Evolutionary conservation across 2,329 filamentous ascomycete genomes (phyloP), one percentile per base, ranked within the genome.

Genomic region (Aspergillus quadricinctus): DNA sequence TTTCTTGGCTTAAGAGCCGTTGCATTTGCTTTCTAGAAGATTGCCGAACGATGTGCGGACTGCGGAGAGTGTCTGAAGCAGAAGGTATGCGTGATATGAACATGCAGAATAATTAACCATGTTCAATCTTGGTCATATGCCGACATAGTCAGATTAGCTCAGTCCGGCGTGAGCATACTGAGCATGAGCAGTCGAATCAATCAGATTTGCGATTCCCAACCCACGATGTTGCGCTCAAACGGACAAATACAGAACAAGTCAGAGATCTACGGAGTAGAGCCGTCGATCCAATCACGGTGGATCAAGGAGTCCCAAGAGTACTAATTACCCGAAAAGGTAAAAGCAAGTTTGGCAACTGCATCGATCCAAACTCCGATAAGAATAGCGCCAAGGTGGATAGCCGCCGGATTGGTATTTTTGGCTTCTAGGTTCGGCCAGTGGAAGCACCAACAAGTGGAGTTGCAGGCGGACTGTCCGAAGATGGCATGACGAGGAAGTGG

Each of bases 271-370:
- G 10, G 10, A 11, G 10, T 37, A 37, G 11, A 23, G 19, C 10
- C 19, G 41, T 23, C 19, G 41, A 45, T 49, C 58, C 56, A 62
- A 57, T 56, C 40, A 54, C 14, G 28, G 17, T 21, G 3, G n/a
- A 14, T 37, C 31, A 10, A 37, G n/a, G 4, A 19, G 23, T 14
- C 10, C 57, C 59, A 62, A 65, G 61, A 60, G 46, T 50, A 43
- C 53, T 48, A 52, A 31, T 57, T 62, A 48, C 62, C 60, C 53
- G 46, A 65, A 64, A 54, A 19, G 53, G 64, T 50, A 64, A 66
- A 66, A 66, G 64, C 49, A 66, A 55, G 54, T 50, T 51, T 56
- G 54, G 46, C 37, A 19, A n/a, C 35, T 25, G 41, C 23, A 28
- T 21, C 14, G 48, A 4, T 40, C 52, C 41, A 57, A 50, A 21